These are phyloP conservation scores for Mallotus repandus DNA, from an alignment of 441 rosid genomes.

Conservation along the genomic window DNA sequence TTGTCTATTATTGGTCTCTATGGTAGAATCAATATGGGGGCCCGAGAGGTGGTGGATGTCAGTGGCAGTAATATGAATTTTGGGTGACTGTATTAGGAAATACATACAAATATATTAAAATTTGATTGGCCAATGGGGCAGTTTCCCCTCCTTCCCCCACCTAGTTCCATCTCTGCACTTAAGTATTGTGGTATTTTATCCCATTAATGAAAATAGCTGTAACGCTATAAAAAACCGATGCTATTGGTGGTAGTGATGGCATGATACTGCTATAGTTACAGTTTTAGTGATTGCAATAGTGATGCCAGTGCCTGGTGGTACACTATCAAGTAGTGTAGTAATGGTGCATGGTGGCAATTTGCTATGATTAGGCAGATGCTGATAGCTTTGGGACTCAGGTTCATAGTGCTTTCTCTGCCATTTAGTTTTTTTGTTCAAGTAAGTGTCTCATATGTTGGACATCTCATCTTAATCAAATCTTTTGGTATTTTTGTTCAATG, in stretches of 20 bases:
- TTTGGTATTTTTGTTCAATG: background rate
- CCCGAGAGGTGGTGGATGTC: too few species aligned
- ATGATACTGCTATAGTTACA: background rate
- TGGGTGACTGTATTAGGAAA: too few species aligned
- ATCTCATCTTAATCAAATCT: background rate
- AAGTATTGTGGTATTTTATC: background rate
- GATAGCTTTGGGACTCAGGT: background rate
- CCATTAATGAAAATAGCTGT: background rate
- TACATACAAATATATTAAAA: too few species aligned
- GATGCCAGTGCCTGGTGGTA: background rate
- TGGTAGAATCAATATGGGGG: too few species aligned
- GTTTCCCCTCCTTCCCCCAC: too few species aligned
- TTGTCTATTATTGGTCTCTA: too few species aligned
- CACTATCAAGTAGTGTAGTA: background rate
- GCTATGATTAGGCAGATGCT: background rate
- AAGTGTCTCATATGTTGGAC: background rate
- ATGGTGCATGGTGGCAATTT: conserved; percentile 2
- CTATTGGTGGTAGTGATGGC: background rate
- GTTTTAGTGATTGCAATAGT: background rate
- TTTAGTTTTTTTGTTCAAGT: background rate
- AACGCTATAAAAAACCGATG: background rate
- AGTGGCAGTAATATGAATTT: too few species aligned
- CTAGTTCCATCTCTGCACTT: background rate
- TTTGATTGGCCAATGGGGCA: too few species aligned
- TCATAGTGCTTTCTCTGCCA: background rate